These are phyloP conservation scores for Tolypocladium sp. DNA, from an alignment of 2,329 filamentous ascomycete genomes.

Conservation along the genomic window DNA sequence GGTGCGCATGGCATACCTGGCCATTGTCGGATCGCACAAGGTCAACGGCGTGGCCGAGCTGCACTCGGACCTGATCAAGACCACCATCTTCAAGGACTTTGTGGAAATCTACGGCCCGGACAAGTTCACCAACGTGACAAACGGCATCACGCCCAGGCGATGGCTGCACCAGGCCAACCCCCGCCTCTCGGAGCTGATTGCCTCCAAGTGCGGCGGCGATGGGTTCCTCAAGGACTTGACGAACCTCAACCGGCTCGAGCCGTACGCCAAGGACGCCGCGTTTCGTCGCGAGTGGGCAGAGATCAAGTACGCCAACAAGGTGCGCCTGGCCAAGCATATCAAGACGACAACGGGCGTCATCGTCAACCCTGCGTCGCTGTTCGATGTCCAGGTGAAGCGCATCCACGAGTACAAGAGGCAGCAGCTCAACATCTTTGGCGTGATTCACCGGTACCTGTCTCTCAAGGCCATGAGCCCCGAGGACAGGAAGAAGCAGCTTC, in stretches of 20 bases:
- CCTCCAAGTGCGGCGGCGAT: conserved; percentile 74
- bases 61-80: conserved; percentile 95
- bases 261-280: conserved; percentile 71
- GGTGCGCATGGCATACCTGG: conserved; percentile 93
- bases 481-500: conserved; percentile 76
- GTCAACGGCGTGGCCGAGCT: conserved; percentile 97
- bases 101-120: conserved; percentile 89
- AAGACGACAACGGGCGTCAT: conserved; percentile 68
- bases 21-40: conserved; percentile 96
- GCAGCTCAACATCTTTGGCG: conserved; percentile 97
- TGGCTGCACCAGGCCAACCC: conserved; percentile 99
- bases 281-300: conserved; percentile 94
- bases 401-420: conserved; percentile 99
- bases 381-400: conserved; percentile 96
- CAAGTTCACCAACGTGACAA: conserved; percentile 98
- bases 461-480: conserved; percentile 80
- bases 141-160: conserved; percentile 89
- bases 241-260: conserved; percentile 74
- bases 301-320: conserved; percentile 96
- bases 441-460: conserved; percentile 85
- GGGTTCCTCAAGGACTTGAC: conserved; percentile 89
- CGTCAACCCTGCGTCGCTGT: conserved; percentile 81
- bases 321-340: conserved; percentile 85
- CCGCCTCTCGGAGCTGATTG: conserved; percentile 81
- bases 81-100: conserved; percentile 99